Base-by-base conservation (phyloP, 2,329 filamentous ascomycete species). In the Claviceps cyperi region DNA sequence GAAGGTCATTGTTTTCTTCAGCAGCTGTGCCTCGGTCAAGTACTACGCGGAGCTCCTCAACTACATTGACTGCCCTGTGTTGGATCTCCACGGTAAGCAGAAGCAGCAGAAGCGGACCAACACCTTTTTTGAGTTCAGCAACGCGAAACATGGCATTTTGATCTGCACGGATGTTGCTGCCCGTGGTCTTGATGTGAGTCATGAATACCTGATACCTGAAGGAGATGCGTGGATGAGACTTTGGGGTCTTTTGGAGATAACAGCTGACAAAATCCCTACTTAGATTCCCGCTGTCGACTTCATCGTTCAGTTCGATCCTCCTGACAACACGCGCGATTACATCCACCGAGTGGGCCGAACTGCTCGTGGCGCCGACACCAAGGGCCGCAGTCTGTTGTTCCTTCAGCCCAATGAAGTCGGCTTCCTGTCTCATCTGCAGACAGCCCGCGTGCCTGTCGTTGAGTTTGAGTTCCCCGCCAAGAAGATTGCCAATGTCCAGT, bases 91-190 rank as follows among this genome's bases (percentile, higher is more conserved):
- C 66, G 92, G 89, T 57, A 96, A 98, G 70, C 88, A 95, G 69
- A 98, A 98, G 70, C 92, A 98, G 69, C 89, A 96, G 69, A 95
- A 95, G 68, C 86, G 92, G n/a, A 98, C 92, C 22, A 94, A 94
- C 64, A 95, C 89, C 1, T 98, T 98, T 66, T 98, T 97, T 66
- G 91, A 97, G 65, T 98, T 98, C 65, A 75, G 73, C 66, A 77
- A 77, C 55, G 74, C 90, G 17, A 82, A 81, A 56, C 80, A 85
- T 56, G 92, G 91, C 22, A 94, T 86, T 0, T 69, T 98, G 49
- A 92, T 98, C 58, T 96, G 90, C 70, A 98, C 92, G 0, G 92
- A 98, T 61, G 92, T 98, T 55, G 92, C 92, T 44, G 92, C 92
- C 3, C 77, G 92, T 73, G 92, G 92, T 37, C 77, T 98, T 46